phyloP scores from a whole-genome alignment of 495 filamentous ascomycete species.

The Beverwykella pulmonaria region DNA sequence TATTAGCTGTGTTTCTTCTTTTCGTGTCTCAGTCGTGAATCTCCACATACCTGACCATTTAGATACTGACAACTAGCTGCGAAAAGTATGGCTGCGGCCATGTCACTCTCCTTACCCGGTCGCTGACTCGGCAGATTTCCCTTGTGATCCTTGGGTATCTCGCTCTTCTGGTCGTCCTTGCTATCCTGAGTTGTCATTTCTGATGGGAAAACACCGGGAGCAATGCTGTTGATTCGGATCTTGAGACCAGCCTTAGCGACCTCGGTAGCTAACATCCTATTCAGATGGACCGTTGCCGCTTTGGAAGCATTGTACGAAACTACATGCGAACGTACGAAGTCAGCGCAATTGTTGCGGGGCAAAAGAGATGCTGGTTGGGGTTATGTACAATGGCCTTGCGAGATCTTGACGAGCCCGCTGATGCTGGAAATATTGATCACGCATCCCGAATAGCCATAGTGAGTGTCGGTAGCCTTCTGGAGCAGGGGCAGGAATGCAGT shows the following conservation, averaged over 20 bases:
- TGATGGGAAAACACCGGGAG: constrained; percentile 58
- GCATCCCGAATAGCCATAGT: constrained; percentile 29
- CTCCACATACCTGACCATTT: constrained; percentile 57
- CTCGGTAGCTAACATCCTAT: constrained; percentile 58
- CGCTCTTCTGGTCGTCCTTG: constrained; percentile 65
- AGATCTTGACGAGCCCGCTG: constrained; percentile 53
- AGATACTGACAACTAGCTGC: constrained; percentile 68
- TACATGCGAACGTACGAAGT: background rate
- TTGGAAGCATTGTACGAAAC: constrained; percentile 58
- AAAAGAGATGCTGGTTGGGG: background rate
- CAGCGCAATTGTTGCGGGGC: background rate
- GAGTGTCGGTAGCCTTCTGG: constrained; percentile 34
- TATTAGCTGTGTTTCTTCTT: background rate
- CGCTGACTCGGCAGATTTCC: constrained; percentile 60
- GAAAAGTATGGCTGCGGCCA: constrained; percentile 69
- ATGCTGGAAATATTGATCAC: constrained; percentile 43
- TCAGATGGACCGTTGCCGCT: constrained; percentile 57
- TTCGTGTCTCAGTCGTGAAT: background rate
- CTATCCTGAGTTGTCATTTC: constrained; percentile 60
- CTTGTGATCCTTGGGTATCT: constrained; percentile 63
- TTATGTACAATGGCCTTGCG: constrained; percentile 51
- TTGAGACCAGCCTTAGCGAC: constrained; percentile 48
- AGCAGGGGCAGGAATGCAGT: constrained; percentile 40
- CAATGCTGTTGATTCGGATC: constrained; percentile 52
- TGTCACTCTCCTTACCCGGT: constrained; percentile 72